A percentile compares a stretch with the other conserved stretches of the same genome.
phyloP scores from a whole-genome alignment of 768 basidiomycete species.

The Tulasnella sp. region DNA sequence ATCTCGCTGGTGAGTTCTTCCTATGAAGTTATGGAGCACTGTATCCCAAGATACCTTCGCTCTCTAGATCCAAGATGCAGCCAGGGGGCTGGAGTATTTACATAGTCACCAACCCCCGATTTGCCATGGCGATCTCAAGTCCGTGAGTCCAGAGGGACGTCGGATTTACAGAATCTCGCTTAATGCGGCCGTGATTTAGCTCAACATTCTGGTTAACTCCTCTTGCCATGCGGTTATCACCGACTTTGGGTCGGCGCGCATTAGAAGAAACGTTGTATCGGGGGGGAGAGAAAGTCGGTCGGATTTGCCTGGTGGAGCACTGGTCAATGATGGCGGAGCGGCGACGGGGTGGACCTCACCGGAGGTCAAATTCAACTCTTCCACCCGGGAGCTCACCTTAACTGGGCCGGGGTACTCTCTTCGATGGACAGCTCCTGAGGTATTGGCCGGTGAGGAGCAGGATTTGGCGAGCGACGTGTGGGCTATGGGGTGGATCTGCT shows the following conservation, averaged over 20 bases:
- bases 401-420: not conserved
- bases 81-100: not conserved
- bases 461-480: not conserved
- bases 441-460: not conserved
- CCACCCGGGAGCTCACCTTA: not conserved
- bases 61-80: not conserved
- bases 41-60: not conserved
- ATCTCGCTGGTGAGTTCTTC: not conserved
- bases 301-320: no score
- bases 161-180: not conserved
- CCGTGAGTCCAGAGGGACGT: not conserved
- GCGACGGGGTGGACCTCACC: not conserved
- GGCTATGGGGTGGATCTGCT: not conserved
- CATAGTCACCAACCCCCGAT: not conserved
- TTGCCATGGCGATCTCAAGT: slow-evolving; percentile 1
- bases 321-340: not conserved
- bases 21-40: not conserved
- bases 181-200: not conserved
- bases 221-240: not conserved
- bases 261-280: not conserved
- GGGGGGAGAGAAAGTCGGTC: not conserved
- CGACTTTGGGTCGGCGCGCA: not conserved
- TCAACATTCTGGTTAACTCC: not conserved
- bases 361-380: not conserved
- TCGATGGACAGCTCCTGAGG: slow-evolving; percentile 1